phyloP scores from a whole-genome alignment of 2,329 filamentous ascomycete species.

The Scytalidium lignicola region DNA sequence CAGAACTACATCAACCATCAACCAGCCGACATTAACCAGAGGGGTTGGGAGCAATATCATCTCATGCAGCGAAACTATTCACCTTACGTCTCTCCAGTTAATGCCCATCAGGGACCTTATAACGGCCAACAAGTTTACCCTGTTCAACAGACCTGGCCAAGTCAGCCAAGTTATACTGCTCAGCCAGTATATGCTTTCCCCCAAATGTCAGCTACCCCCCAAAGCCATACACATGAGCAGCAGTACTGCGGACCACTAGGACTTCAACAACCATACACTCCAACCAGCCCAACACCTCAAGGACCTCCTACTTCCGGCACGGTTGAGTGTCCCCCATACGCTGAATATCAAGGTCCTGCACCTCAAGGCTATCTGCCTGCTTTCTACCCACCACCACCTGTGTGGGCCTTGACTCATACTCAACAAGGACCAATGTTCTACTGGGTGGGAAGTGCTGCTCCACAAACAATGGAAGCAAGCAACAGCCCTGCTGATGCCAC shows the following conservation, averaged over 20 bases:
- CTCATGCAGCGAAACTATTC: not conserved
- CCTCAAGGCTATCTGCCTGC: not conserved
- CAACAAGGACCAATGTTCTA: not conserved
- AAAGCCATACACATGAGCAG: not conserved
- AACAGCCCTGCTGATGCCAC: not conserved
- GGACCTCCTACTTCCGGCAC: not conserved
- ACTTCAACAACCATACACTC: not conserved
- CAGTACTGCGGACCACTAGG: not conserved
- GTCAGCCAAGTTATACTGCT: not conserved
- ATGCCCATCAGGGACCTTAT: not conserved
- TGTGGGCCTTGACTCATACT: not conserved
- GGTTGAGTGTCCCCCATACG: not conserved
- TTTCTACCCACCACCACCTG: not conserved
- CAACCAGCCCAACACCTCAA: not conserved
- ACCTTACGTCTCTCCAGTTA: not conserved
- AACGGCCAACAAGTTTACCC: not conserved
- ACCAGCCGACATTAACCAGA: not conserved
- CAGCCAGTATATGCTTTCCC: not conserved
- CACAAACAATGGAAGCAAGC: not conserved
- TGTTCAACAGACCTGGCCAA: not conserved
- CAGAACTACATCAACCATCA: not conserved
- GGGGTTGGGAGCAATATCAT: not conserved
- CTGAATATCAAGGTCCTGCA: not conserved
- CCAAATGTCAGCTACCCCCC: not conserved
- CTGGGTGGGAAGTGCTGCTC: not conserved